Evolutionary conservation across 768 basidiomycete species (phyloP), one percentile per base, ranked within the genome.

Genomic region (Aureoboletus auriporus): DNA sequence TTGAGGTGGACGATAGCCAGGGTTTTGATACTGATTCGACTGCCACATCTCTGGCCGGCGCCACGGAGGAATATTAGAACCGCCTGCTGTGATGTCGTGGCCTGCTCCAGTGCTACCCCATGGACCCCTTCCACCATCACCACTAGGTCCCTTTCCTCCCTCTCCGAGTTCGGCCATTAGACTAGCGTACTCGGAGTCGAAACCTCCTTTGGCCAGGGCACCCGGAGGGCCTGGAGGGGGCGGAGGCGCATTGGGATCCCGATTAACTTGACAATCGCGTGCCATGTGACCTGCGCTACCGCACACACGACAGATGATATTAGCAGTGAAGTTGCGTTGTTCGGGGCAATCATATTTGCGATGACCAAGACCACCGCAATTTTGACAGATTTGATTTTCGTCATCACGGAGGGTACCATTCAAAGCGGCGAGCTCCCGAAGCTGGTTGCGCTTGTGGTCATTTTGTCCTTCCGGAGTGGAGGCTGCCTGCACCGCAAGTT

Each of bases 221-320:
- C 62, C 63, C 0, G 62, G 63, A 13, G 62, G 70, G 9, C 60
- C 58, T 0, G 58, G 61, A 49, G 80, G 75, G 16, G 76, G 71
- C n/a, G 77, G 71, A 26, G 74, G 68, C 16, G 84, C 84, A 60
- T 89, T 89, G 50, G 90, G 88, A 68, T 93, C 90, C 63, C 84
- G 92, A 70, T 92, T 89, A 64, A 90, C 87, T 40, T 91, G 89
- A 68, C 95, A 98, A 71, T 98, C 95, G 58, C 94, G 86, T 42
- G 94, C 95, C 95, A 99, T 97, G 72, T 98, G 95, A 33, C 96
- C 95, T 35, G 93, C 93, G 62, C 92, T 94, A 53, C 95, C 95
- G 69, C 96, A 99, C 62, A 94, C 83, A 63, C 93, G 93, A 77
- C 96, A 99, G 65, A 97, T 95, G 75, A 99, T 94, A 75, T 95